Percentiles rank a stretch among this genome's conserved stretches.
These are phyloP conservation scores for Vanilla planifolia DNA, from an alignment of 106 monocot species.

Conservation along the genomic window DNA sequence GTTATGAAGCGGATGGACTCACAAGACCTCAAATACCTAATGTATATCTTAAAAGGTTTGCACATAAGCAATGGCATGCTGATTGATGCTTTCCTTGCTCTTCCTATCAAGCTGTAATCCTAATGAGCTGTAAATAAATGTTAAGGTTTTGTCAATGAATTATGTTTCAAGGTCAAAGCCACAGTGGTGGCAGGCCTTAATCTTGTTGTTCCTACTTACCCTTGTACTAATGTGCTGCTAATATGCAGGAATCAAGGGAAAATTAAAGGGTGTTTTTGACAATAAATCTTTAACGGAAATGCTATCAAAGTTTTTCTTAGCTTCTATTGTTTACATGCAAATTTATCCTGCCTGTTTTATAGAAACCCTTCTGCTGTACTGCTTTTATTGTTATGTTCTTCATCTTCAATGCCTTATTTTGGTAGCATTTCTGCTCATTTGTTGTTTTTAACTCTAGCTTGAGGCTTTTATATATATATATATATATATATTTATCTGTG, in stretches of 20 bases:
- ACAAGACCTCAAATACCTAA: not conserved
- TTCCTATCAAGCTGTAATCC: constrained; percentile 1
- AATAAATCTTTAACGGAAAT: not conserved
- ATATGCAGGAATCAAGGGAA: not conserved
- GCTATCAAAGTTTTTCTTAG: constrained; percentile 5
- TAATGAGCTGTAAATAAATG: constrained; percentile 17
- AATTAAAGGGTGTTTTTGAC: not conserved
- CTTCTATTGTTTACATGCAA: too few relatives aligned
- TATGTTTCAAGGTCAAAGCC: constrained; percentile 41
- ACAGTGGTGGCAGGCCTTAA: constrained; percentile 55
- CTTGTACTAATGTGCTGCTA: not conserved
- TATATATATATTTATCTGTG: too few relatives aligned
- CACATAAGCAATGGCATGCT: not conserved
- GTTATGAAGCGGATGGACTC: not conserved
- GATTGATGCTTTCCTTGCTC: not conserved
- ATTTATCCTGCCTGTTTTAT: too few relatives aligned
- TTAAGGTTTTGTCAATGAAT: not conserved
- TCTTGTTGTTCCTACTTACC: not conserved
- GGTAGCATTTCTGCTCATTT: too few relatives aligned
- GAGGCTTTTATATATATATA: too few relatives aligned
- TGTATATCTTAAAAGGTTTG: not conserved
- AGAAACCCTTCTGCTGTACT: too few relatives aligned
- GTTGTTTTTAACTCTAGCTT: too few relatives aligned
- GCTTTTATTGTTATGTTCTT: too few relatives aligned
- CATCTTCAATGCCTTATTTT: too few relatives aligned